These are phyloP conservation scores for Clausena lansium DNA, from an alignment of 345 rosid genomes.

Conservation along the genomic window DNA sequence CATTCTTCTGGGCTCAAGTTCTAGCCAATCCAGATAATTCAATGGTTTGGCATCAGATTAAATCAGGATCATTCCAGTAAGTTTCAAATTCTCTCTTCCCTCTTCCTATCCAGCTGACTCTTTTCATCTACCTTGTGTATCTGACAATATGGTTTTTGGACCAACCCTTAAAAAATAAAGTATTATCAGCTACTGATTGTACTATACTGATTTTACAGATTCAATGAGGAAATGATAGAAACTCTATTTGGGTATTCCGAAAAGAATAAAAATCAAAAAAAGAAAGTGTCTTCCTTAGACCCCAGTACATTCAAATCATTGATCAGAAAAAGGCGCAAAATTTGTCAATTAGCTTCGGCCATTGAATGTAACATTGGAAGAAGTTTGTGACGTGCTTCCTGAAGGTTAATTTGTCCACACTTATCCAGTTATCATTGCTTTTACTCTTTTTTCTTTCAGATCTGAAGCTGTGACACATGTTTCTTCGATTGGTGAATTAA, in stretches of 20 bases:
- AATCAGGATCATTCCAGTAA: slow-evolving; percentile 97
- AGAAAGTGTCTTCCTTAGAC: slow-evolving; percentile 52
- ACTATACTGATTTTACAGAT: slow-evolving; percentile 45
- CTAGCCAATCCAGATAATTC: slow-evolving; percentile 83
- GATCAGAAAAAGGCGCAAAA: slow-evolving; percentile 93
- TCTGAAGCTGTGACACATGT: neutral
- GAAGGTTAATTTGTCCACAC: slow-evolving; percentile 59
- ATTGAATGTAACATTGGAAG: slow-evolving; percentile 82
- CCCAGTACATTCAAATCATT: slow-evolving; percentile 72
- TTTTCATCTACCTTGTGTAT: neutral
- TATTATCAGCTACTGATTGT: slow-evolving; percentile 9
- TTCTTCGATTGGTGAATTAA: neutral
- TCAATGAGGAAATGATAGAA: slow-evolving; percentile 99
- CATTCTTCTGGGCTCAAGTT: slow-evolving; percentile 99
- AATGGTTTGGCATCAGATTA: slow-evolving; percentile 98
- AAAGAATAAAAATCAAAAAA: slow-evolving; percentile 54
- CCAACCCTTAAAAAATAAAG: neutral
- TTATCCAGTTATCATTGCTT: neutral
- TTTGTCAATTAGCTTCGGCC: slow-evolving; percentile 81
- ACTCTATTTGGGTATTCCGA: slow-evolving; percentile 77
- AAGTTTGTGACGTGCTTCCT: slow-evolving; percentile 85
- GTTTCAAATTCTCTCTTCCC: slow-evolving; percentile 29
- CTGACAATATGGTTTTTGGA: neutral
- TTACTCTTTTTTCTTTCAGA: neutral
- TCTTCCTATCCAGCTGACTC: neutral